These are phyloP conservation scores for Microbotryomycetes sp. DNA, from an alignment of 1,284 basidiomycete genomes.

Conservation along the genomic window DNA sequence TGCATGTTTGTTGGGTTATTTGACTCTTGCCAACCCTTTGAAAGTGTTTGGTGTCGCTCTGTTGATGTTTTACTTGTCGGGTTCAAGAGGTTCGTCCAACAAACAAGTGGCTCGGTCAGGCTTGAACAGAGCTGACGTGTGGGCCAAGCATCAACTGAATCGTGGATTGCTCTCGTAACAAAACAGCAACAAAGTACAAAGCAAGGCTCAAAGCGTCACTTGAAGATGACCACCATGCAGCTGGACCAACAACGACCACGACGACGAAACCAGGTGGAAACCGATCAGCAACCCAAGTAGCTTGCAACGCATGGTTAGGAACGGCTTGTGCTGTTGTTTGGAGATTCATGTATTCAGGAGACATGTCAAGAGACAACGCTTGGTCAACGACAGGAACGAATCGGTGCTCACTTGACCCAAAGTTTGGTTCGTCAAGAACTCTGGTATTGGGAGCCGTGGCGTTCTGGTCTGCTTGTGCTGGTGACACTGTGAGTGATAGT, in stretches of 20 bases:
- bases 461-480: constrained; percentile 67
- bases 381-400: constrained; percentile 2
- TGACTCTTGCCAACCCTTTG: constrained; percentile 55
- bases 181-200: constrained; percentile 74
- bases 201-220: constrained; percentile 57
- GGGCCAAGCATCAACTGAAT: constrained; percentile 44
- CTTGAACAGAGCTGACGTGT: too few species aligned
- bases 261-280: constrained; percentile 51
- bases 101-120: too few species aligned
- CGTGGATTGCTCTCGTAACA: constrained; percentile 58
- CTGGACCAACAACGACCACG: constrained; percentile 48
- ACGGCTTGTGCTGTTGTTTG: constrained; percentile 44
- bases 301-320: constrained; percentile 61
- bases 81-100: not conserved
- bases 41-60: constrained; percentile 64
- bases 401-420: constrained; percentile 55
- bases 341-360: constrained; percentile 30
- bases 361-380: constrained; percentile 35
- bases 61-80: constrained; percentile 58
- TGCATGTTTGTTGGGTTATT: constrained; percentile 66
- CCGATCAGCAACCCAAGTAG: constrained; percentile 67
- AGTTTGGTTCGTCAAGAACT: constrained; percentile 52
- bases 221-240: constrained; percentile 52
- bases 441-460: constrained; percentile 60
- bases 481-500: constrained; percentile 61